Conservation (phyloP, 371 early-diverging fungal genomes). For the Actinomortierella ambigua region DNA sequence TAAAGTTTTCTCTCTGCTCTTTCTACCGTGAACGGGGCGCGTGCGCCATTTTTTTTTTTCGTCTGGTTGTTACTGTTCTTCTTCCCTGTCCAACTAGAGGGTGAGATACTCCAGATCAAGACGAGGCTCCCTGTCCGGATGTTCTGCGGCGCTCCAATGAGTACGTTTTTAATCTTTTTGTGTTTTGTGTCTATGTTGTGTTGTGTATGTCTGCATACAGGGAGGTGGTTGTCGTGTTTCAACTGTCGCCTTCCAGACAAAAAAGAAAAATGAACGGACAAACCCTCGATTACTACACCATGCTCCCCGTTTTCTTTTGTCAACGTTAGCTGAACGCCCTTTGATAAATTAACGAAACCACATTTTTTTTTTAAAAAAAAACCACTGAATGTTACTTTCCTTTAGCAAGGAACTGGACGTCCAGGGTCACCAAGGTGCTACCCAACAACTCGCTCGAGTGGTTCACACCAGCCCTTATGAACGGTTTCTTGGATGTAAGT, state of each 20-base stretch:
- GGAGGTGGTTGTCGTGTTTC: too few relatives aligned
- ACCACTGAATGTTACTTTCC: neutral
- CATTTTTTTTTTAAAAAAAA: neutral
- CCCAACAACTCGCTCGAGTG: slow-evolving; percentile 27
- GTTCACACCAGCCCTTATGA: slow-evolving; percentile 13
- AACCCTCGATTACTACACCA: too few relatives aligned
- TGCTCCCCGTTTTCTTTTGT: slow-evolving; percentile 1
- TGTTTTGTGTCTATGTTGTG: neutral
- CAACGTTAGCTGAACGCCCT: neutral
- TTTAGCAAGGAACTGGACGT: slow-evolving; percentile 18
- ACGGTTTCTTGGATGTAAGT: slow-evolving; percentile 22
- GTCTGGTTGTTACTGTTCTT: neutral
- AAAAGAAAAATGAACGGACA: too few relatives aligned
- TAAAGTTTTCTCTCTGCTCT: neutral
- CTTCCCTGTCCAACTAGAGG: slow-evolving; percentile 5
- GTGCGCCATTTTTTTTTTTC: neutral
- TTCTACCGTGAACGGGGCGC: neutral
- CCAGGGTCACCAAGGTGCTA: slow-evolving; percentile 25
- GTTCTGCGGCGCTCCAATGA: slow-evolving; percentile 36
- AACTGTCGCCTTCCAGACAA: too few relatives aligned
- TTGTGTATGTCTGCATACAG: too few relatives aligned
- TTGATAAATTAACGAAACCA: neutral
- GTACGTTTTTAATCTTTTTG: slow-evolving; percentile 13
- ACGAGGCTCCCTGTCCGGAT: slow-evolving; percentile 21
- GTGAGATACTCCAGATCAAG: slow-evolving; percentile 18